Conservation (phyloP, 2,329 filamentous ascomycete genomes). For the Exophiala xenobiotica region DNA sequence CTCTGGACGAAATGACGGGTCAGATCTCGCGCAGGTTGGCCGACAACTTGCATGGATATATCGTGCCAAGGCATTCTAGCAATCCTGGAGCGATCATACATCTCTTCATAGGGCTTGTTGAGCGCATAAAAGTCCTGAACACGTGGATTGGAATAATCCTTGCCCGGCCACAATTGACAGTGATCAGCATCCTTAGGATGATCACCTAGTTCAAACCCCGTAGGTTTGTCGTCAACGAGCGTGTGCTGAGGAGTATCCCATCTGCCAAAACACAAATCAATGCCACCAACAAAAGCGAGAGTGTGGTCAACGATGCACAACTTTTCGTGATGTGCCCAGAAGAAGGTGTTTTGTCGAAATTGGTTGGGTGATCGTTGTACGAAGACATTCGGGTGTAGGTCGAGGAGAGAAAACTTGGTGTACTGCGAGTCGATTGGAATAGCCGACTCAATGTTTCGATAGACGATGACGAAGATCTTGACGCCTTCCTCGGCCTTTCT, state of each 20-base stretch:
- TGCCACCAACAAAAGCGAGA: slow-evolving; percentile 89
- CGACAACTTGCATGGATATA: slow-evolving; percentile 95
- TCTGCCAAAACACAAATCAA: slow-evolving; percentile 93
- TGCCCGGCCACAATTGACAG: slow-evolving; percentile 94
- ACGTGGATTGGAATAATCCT: slow-evolving; percentile 96
- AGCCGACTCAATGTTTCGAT: slow-evolving; percentile 94
- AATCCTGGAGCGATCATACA: slow-evolving; percentile 88
- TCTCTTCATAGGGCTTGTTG: slow-evolving; percentile 94
- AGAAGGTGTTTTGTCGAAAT: slow-evolving; percentile 98
- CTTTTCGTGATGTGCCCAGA: slow-evolving; percentile 98
- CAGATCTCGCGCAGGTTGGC: slow-evolving; percentile 88
- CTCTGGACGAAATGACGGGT: slow-evolving; percentile 95
- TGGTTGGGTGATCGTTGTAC: slow-evolving; percentile 96
- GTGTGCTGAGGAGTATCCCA: slow-evolving; percentile 96
- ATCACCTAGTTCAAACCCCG: slow-evolving; percentile 80
- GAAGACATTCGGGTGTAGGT: slow-evolving; percentile 93
- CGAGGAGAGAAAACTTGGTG: slow-evolving; percentile 92
- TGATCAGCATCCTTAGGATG: slow-evolving; percentile 85
- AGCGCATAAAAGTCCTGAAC: slow-evolving; percentile 93
- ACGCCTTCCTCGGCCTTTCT: slow-evolving; percentile 92
- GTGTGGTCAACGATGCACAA: slow-evolving; percentile 96
- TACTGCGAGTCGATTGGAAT: slow-evolving; percentile 98
- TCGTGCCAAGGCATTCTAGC: slow-evolving; percentile 99
- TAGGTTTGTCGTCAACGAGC: slow-evolving; percentile 88
- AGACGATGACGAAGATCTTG: slow-evolving; percentile 96